Conservation (phyloP, 768 basidiomycete genomes). For the Boletellus ananiceps region DNA sequence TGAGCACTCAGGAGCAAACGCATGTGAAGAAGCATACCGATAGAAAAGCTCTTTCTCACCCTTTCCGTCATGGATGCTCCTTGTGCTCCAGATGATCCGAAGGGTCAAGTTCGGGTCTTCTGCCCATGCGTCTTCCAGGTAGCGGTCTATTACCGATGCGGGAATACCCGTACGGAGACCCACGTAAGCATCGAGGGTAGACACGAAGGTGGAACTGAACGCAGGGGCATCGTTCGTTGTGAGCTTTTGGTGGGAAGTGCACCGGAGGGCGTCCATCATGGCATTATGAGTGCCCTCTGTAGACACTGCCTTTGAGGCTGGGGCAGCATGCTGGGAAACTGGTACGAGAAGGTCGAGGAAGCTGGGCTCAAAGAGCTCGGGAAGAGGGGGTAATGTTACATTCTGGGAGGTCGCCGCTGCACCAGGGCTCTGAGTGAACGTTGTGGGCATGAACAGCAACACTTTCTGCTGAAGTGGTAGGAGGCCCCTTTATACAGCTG, state of each 20-base stretch:
- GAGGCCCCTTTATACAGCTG: too few species aligned
- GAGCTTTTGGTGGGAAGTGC: slow-evolving; percentile 38
- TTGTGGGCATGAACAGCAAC: neutral
- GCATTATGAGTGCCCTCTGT: slow-evolving; percentile 30
- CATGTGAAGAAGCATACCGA: slow-evolving; percentile 29
- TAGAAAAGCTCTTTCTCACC: slow-evolving; percentile 59
- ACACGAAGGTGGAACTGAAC: slow-evolving; percentile 45
- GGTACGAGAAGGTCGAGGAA: slow-evolving; percentile 59
- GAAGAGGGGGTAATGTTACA: slow-evolving; percentile 51
- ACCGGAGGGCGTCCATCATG: slow-evolving; percentile 53
- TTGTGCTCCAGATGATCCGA: slow-evolving; percentile 59
- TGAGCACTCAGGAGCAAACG: neutral
- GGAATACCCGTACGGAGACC: slow-evolving; percentile 28
- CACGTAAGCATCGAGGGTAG: slow-evolving; percentile 58
- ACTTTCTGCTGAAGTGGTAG: too few species aligned
- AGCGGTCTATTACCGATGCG: slow-evolving; percentile 24
- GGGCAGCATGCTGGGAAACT: neutral
- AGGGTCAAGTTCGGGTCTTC: slow-evolving; percentile 57
- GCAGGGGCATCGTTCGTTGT: slow-evolving; percentile 52
- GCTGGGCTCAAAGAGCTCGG: slow-evolving; percentile 52
- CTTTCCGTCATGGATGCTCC: slow-evolving; percentile 71
- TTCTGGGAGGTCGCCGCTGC: slow-evolving; percentile 34
- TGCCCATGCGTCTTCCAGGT: slow-evolving; percentile 50
- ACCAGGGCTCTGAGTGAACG: neutral
- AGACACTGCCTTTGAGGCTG: neutral